phyloP scores from a whole-genome alignment of 352 stramenopile genomes.

The Saprolegnia diclina region DNA sequence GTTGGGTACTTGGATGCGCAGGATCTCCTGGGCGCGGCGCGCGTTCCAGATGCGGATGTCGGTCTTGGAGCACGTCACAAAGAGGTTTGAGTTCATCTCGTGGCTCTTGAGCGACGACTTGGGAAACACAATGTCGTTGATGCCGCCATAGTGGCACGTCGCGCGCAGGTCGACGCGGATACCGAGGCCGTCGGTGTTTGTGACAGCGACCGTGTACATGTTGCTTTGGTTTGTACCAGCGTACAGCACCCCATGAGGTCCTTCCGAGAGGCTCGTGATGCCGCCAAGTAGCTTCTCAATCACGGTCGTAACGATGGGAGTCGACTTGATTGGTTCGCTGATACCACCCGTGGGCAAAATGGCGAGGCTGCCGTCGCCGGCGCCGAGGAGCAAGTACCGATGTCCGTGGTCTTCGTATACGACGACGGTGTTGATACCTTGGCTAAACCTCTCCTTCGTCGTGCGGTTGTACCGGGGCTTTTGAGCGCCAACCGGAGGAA shows the following conservation, averaged over 20 bases:
- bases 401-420: constrained; percentile 89
- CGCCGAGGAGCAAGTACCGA: constrained; percentile 84
- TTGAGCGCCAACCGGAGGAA: constrained; percentile 65
- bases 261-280: constrained; percentile 87
- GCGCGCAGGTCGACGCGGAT: constrained; percentile 57
- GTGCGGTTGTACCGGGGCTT: constrained; percentile 85
- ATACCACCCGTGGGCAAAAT: constrained; percentile 72
- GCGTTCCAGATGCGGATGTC: constrained; percentile 97
- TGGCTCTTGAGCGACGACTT: constrained; percentile 37
- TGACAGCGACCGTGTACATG: constrained; percentile 83
- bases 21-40: constrained; percentile 87
- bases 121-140: constrained; percentile 95
- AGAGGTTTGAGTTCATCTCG: constrained; percentile 88
- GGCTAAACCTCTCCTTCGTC: constrained; percentile 90
- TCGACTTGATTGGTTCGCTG: constrained; percentile 52
- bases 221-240: constrained; percentile 92
- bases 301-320: constrained; percentile 55
- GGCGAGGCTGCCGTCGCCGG: constrained; percentile 88
- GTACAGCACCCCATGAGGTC: constrained; percentile 82
- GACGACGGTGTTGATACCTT: constrained; percentile 84
- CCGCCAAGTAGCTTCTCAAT: constrained; percentile 86
- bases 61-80: constrained; percentile 91
- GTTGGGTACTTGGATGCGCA: constrained; percentile 96
- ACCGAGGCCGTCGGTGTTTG: constrained; percentile 43
- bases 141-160: constrained; percentile 88